phyloP scores from a whole-genome alignment of 2,329 filamentous ascomycete species.

The Pleurostoma richardsiae region DNA sequence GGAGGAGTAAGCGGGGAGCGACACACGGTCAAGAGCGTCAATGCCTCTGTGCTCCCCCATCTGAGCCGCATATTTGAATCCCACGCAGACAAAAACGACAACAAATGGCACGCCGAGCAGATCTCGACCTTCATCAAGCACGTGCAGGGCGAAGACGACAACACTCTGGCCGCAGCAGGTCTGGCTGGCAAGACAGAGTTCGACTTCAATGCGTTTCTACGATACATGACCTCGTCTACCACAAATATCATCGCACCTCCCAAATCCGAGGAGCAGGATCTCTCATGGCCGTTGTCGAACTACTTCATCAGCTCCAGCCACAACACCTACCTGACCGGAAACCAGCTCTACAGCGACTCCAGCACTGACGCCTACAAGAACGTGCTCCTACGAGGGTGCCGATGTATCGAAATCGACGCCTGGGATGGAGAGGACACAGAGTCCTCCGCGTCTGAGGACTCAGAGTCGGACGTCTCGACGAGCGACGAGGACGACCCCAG shows the following conservation, averaged over 20 bases:
- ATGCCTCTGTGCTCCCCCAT: conserved; percentile 31
- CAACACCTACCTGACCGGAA: conserved; percentile 88
- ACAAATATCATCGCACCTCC: conserved; percentile 34
- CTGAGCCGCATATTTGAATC: conserved; percentile 40
- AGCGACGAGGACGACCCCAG: conserved; percentile 40
- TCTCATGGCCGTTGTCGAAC: conserved; percentile 76
- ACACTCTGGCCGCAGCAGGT: conserved; percentile 10
- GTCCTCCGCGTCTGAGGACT: conserved; percentile 58
- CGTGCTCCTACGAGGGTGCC: conserved; percentile 76
- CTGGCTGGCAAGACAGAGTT: conserved; percentile 26
- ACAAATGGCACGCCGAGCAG: conserved; percentile 39
- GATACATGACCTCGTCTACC: conserved; percentile 50
- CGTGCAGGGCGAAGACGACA: conserved; percentile 36
- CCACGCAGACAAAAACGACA: conserved; percentile 32
- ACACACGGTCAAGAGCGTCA: conserved; percentile 34
- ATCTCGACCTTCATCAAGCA: conserved; percentile 39
- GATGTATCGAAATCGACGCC: conserved; percentile 91
- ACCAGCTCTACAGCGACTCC: conserved; percentile 81
- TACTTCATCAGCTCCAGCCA: conserved; percentile 95
- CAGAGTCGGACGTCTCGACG: conserved; percentile 32
- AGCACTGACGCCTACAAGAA: conserved; percentile 85
- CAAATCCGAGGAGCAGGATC: conserved; percentile 33
- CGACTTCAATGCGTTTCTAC: conserved; percentile 43
- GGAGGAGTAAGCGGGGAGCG: conserved; percentile 39
- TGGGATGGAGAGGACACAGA: conserved; percentile 80